A percentile compares a stretch with the other conserved stretches of the same genome.
phyloP scores from a whole-genome alignment of 208 protist genomes.

The Strigomonas culicis region DNA sequence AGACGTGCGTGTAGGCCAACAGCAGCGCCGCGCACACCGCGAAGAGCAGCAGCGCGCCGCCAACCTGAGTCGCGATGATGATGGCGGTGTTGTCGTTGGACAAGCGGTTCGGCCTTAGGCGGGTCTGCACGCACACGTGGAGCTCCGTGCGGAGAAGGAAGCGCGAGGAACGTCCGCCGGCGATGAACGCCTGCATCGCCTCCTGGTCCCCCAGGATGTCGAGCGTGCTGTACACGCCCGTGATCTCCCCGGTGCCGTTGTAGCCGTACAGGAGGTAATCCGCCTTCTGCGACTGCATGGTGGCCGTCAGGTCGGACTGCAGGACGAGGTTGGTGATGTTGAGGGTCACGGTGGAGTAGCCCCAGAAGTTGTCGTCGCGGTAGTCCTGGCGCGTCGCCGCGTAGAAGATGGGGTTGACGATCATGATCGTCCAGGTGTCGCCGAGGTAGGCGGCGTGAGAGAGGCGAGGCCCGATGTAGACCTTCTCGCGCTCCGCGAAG shows the following conservation, averaged over 20 bases:
- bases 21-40: background rate
- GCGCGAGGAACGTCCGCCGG: no score
- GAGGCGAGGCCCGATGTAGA: no score
- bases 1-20: background rate
- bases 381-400: constrained; percentile 4
- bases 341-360: constrained; percentile 25
- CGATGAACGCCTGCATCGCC: no score
- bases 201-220: no score
- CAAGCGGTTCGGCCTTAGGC: no score
- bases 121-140: no score
- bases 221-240: no score
- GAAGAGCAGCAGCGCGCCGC: background rate
- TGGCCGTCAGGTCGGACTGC: constrained; percentile 9
- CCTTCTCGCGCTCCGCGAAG: no score
- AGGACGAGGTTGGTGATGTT: constrained; percentile 24
- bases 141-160: no score
- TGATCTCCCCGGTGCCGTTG: background rate
- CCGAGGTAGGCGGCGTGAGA: no score
- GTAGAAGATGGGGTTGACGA: constrained; percentile 12
- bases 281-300: constrained; percentile 12
- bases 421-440: background rate
- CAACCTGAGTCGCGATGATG: background rate
- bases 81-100: background rate
- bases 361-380: constrained; percentile 41
- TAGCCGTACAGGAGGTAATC: constrained; percentile 33